Conservation (phyloP, 2,329 filamentous ascomycete genomes). For the Colletotrichum tamarilloi region DNA sequence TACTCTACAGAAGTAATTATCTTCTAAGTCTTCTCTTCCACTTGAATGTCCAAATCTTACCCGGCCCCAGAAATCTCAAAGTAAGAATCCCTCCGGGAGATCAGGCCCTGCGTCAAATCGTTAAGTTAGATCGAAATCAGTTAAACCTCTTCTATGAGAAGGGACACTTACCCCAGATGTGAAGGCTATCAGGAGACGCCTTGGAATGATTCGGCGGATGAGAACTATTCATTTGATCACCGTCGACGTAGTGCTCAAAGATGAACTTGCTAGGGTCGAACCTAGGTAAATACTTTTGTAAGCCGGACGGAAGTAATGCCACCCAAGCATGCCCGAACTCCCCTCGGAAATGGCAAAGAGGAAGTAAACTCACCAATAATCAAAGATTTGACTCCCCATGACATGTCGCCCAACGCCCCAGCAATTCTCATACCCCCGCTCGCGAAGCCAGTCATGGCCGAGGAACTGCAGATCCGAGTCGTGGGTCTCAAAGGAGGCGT, state of each 20-base stretch:
- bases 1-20: no score
- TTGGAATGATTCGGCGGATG: conserved; percentile 56
- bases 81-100: conserved; percentile 34
- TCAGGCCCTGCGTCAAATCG: conserved; percentile 26
- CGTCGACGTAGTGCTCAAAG: conserved; percentile 79
- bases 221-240: conserved; percentile 71
- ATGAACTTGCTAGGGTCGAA: conserved; percentile 72
- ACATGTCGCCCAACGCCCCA: conserved; percentile 80
- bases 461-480: conserved; percentile 78
- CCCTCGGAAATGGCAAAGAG: background rate
- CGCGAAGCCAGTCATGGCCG: conserved; percentile 75
- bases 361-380: conserved; percentile 41
- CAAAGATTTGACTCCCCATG: conserved; percentile 76
- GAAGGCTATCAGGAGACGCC: conserved; percentile 53
- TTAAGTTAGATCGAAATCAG: conserved; percentile 4
- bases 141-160: background rate
- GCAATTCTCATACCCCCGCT: conserved; percentile 71
- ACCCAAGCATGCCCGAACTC: no score
- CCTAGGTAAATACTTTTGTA: conserved; percentile 45
- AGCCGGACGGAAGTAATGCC: background rate
- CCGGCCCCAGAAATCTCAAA: background rate
- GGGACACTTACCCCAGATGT: conserved; percentile 55
- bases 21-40: no score
- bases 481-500: conserved; percentile 76
- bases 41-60: no score